Evolutionary conservation across 1,139 yeast species (phyloP), one percentile per base, ranked within the genome.

Genomic region (Candida dubliniensis): DNA sequence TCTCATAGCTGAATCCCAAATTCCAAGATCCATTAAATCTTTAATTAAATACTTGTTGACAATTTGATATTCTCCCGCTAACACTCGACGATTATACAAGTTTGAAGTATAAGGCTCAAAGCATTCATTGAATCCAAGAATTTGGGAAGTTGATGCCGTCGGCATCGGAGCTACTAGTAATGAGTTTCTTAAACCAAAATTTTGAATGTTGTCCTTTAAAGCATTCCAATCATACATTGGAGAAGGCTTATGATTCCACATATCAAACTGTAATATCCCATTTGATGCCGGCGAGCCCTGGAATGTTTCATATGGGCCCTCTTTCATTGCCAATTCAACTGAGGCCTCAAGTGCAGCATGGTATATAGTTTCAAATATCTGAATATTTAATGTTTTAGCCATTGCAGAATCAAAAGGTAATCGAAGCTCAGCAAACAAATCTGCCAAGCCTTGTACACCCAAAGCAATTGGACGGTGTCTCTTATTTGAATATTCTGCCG

Each of bases 151-250:
- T 2, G 96, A 87, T 2, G 96, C 96, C 27, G 96, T 88, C 36
- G 96, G 96, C 96, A 88, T 88, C 39, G 96, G 96, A 2, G 95
- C 96, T 45, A 87, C 87, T 45, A 89, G 71, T 56, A 88, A 69
- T 12, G 96, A 88, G 74, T 88, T 88, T 59, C 96, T 74, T 47
- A 88, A 55, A 42, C 96, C 96, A 60, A 80, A 69, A 57, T 71
- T 68, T 49, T 73, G 72, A 55, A 88, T 66, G 44, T 81, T 72
- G 29, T 66, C 74, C 67, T 87, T 88, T 58, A 87, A 68, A 12
- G 67, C 54, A 53, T 80, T 87, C 96, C 96, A 88, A 61, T 88
- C 77, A 78, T 83, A 84, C 42, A 84, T 69, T 27, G 73, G 78
- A 12, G 88, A 71, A 36, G 96, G 96, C 51, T 82, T 81, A 46